phyloP scores from a whole-genome alignment of 2,329 filamentous ascomycete genomes.

The Chaetomiaceae sp. region DNA sequence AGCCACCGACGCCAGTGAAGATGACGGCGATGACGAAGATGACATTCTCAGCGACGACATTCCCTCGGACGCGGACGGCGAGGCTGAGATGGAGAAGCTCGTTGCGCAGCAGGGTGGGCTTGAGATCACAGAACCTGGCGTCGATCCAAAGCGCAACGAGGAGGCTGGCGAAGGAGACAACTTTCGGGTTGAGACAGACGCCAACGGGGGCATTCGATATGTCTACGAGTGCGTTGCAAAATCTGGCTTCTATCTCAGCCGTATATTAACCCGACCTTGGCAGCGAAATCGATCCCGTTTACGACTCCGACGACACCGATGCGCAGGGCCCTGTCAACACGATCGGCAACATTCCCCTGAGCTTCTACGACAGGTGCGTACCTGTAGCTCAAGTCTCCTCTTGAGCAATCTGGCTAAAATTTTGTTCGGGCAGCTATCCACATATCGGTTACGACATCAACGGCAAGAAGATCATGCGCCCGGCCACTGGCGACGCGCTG shows the following conservation, averaged over 20 bases:
- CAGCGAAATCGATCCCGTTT: slow-evolving; percentile 79
- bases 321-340: slow-evolving; percentile 75
- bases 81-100: slow-evolving; percentile 32
- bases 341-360: slow-evolving; percentile 88
- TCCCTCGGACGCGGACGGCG: slow-evolving; percentile 35
- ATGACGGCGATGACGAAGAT: slow-evolving; percentile 35
- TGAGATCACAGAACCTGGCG: slow-evolving; percentile 27
- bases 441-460: slow-evolving; percentile 99
- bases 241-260: not conserved
- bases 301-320: slow-evolving; percentile 94
- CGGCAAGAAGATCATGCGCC: slow-evolving; percentile 94
- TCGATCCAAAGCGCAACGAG: slow-evolving; percentile 30
- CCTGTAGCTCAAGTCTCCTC: too few species aligned
- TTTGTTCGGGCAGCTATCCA: slow-evolving; percentile 52
- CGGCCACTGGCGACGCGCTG: slow-evolving; percentile 85
- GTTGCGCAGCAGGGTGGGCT: slow-evolving; percentile 26
- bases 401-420: not conserved
- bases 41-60: slow-evolving; percentile 37
- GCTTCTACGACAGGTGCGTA: slow-evolving; percentile 75
- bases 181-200: slow-evolving; percentile 63
- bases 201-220: slow-evolving; percentile 85
- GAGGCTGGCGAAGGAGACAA: slow-evolving; percentile 36
- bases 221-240: slow-evolving; percentile 57
- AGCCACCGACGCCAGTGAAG: slow-evolving; percentile 29
- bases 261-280: slow-evolving; percentile 9